These are phyloP conservation scores for Syncephalastrum contaminatum DNA, from an alignment of 371 early-diverging fungal species.

Conservation along the genomic window DNA sequence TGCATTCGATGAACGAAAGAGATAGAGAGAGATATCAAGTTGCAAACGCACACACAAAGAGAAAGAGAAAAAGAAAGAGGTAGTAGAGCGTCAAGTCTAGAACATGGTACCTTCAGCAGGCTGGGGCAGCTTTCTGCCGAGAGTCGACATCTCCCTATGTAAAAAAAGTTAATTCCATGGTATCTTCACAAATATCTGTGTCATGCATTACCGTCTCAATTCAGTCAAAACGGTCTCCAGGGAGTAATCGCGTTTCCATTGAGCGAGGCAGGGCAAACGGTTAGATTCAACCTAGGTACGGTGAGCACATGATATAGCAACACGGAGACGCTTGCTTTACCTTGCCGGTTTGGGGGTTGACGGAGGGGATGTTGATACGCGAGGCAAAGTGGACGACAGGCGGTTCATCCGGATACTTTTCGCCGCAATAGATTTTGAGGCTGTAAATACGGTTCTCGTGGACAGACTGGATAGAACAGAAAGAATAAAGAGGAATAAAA, in stretches of 20 bases:
- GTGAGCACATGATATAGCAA: neutral
- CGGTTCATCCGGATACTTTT: conserved; percentile 82
- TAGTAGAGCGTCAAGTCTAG: conserved; percentile 20
- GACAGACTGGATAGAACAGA: conserved; percentile 60
- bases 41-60: too few species aligned
- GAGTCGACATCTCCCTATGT: conserved; percentile 83
- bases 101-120: conserved; percentile 83
- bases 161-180: neutral
- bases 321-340: conserved; percentile 43
- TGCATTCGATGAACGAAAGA: too few species aligned
- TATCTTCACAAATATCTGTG: too few species aligned
- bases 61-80: conserved; percentile 1
- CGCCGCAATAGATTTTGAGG: conserved; percentile 81
- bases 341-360: conserved; percentile 78
- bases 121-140: conserved; percentile 82
- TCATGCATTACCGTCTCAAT: conserved; percentile 70
- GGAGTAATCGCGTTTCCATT: conserved; percentile 80
- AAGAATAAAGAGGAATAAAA: neutral
- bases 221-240: conserved; percentile 87
- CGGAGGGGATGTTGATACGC: conserved; percentile 86
- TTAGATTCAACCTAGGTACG: conserved; percentile 61
- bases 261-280: conserved; percentile 70
- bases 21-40: too few species aligned
- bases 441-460: conserved; percentile 95
- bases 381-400: conserved; percentile 82